phyloP scores from a whole-genome alignment of 257 asterid genomes.

The Anisodus acutangulus region DNA sequence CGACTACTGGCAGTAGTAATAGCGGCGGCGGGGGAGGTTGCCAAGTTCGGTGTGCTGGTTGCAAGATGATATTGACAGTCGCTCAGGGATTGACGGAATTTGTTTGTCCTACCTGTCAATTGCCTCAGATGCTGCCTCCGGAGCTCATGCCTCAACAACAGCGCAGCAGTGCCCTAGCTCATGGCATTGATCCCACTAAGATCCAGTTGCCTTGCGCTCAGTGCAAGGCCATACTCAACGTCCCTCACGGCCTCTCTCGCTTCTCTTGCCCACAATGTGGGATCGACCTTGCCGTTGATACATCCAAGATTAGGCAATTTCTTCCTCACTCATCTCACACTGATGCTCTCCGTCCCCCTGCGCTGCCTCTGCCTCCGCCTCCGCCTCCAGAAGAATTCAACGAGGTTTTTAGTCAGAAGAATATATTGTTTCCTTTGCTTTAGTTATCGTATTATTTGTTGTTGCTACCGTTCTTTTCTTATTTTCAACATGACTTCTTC shows the following conservation, averaged over 20 bases:
- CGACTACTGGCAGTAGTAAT: slow-evolving; percentile 55
- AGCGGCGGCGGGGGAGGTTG: slow-evolving; percentile 48
- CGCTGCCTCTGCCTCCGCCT: slow-evolving; percentile 44
- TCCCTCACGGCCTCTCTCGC: slow-evolving; percentile 84
- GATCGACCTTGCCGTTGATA: slow-evolving; percentile 74
- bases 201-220: slow-evolving; percentile 92
- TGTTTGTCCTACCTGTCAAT: slow-evolving; percentile 87
- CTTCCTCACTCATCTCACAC: slow-evolving; percentile 44
- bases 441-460: too few species aligned
- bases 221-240: slow-evolving; percentile 93
- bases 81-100: slow-evolving; percentile 75
- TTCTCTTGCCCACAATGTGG: slow-evolving; percentile 91
- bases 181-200: slow-evolving; percentile 94
- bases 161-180: slow-evolving; percentile 60
- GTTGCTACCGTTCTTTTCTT: too few species aligned
- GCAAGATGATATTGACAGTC: slow-evolving; percentile 84
- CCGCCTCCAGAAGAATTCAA: slow-evolving; percentile 82
- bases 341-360: slow-evolving; percentile 31
- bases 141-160: slow-evolving; percentile 65
- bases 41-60: slow-evolving; percentile 97
- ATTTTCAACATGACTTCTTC: too few species aligned
- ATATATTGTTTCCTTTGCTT: too few species aligned
- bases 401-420: slow-evolving; percentile 60
- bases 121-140: slow-evolving; percentile 99
- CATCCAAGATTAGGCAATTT: slow-evolving; percentile 62